Percentiles rank a stretch among this genome's conserved stretches.
Evolutionary conservation across 192 early-diverging fungal genomes (phyloP).

Genomic region (Funneliformis geosporum): DNA sequence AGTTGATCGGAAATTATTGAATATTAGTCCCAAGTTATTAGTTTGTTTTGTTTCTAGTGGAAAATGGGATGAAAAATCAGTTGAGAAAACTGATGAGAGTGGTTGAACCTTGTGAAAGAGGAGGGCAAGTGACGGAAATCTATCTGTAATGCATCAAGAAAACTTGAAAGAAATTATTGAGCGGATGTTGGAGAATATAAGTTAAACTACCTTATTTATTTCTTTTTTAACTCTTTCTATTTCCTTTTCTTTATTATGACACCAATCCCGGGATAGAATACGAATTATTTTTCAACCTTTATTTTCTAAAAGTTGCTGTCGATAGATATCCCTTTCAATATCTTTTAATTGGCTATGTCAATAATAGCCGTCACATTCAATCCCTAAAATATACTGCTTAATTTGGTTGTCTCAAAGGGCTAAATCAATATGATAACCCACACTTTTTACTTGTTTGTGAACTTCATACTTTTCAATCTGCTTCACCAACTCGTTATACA

Average conservation of each 20-base stretch:
- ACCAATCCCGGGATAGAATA: not conserved
- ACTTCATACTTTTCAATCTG: not conserved
- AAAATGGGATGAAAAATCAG: no score
- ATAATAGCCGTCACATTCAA: not conserved
- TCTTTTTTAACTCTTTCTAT: not conserved
- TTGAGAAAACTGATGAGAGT: no score
- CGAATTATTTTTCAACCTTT: constrained; percentile 5
- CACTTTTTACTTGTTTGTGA: not conserved
- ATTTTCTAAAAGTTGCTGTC: not conserved
- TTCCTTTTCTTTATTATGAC: not conserved
- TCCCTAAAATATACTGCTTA: not conserved
- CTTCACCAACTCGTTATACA: not conserved
- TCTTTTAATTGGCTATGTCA: not conserved
- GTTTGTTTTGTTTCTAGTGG: no score
- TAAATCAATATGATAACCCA: not conserved
- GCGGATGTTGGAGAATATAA: no score
- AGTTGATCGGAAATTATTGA: no score
- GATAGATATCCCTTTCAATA: constrained; percentile 5
- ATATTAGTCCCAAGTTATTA: no score
- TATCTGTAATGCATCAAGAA: no score
- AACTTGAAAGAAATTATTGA: no score
- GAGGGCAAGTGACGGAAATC: no score
- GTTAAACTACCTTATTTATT: not conserved
- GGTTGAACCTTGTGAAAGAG: no score
- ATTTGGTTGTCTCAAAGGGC: not conserved